Evolutionary conservation across 495 filamentous ascomycete genomes (phyloP).

Genomic region (Xylaria flabelliformis): DNA sequence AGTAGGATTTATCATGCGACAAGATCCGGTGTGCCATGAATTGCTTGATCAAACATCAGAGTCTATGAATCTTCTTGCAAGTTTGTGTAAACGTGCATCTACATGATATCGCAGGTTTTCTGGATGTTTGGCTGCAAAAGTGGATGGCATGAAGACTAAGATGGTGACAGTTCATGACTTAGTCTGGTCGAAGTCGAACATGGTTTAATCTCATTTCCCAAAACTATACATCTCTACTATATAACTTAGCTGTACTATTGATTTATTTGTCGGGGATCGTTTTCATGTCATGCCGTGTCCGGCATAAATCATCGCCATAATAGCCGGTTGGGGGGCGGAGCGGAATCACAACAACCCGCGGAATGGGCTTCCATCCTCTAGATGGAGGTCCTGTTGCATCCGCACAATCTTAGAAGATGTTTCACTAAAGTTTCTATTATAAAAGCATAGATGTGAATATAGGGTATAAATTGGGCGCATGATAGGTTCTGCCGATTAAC

Average conservation of each 20-base stretch:
- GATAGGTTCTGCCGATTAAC: neutral
- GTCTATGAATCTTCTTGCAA: neutral
- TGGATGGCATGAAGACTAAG: no score
- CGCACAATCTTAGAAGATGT: neutral
- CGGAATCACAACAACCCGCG: neutral
- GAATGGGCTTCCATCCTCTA: neutral
- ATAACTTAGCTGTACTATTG: neutral
- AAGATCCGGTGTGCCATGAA: neutral
- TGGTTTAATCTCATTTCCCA: neutral
- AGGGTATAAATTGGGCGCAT: neutral
- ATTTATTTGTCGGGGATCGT: neutral
- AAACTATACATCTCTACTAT: neutral
- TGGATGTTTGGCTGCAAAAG: no score
- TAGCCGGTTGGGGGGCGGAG: constrained; percentile 12
- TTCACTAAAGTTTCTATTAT: neutral
- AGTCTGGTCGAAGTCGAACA: neutral
- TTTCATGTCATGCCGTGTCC: constrained; percentile 4
- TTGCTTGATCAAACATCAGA: neutral
- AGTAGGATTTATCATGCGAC: neutral
- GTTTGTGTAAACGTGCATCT: neutral
- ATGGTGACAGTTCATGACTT: neutral
- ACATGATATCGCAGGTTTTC: neutral
- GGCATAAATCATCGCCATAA: constrained; percentile 20
- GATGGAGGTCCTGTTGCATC: neutral
- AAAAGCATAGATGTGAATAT: neutral